Percentiles rank a stretch among this genome's conserved stretches.
Evolutionary conservation across 352 stramenopile species (phyloP).

Genomic region (Thraustochytrium sp.): DNA sequence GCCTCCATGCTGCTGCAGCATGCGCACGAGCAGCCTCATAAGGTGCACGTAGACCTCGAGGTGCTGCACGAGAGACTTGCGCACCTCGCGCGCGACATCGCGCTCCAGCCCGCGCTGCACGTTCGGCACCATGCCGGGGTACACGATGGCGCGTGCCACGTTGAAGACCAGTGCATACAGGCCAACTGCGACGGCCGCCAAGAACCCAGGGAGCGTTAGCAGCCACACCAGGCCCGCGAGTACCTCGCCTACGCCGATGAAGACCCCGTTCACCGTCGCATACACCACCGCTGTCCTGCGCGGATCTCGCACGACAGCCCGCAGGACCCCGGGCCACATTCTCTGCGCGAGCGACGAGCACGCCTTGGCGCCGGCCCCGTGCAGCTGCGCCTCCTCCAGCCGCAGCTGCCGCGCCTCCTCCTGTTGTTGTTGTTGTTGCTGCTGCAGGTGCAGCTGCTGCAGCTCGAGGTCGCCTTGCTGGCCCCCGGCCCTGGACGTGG

Average conservation of each 20-base stretch:
- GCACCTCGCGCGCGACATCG: conserved; percentile 11
- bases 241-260: conserved; percentile 2
- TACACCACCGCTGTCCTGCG: background rate
- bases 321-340: background rate
- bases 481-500: too few species aligned
- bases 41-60: background rate
- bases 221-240: background rate
- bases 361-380: too few species aligned
- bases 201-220: background rate
- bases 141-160: background rate
- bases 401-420: too few species aligned
- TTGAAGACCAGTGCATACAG: conserved; percentile 23
- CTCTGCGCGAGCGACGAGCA: background rate
- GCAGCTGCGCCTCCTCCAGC: too few species aligned
- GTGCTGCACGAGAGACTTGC: background rate
- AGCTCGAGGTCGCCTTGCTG: background rate
- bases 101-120: background rate
- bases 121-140: conserved; percentile 14
- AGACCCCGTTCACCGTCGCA: background rate
- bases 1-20: background rate
- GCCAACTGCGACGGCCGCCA: background rate
- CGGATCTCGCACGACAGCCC: background rate
- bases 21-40: background rate
- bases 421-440: background rate
- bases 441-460: background rate